Evolutionary conservation across 1,284 basidiomycete species (phyloP), one percentile per base, ranked within the genome.

Genomic region (Entoloma clypeatum): DNA sequence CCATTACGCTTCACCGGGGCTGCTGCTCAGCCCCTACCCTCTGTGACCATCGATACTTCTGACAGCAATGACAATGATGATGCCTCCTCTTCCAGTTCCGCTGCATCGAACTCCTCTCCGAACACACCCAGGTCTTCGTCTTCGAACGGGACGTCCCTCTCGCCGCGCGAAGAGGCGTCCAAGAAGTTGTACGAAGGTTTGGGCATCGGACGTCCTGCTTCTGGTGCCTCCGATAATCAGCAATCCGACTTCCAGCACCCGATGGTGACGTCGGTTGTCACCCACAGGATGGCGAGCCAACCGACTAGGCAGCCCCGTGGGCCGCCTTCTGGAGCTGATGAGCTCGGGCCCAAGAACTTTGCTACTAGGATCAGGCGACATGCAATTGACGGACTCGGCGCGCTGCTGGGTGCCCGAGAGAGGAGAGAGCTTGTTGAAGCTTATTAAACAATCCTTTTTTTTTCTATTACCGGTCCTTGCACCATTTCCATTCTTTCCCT

Each of bases 271-370:
- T 45, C 55, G 30, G 54, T 60, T 56, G 56, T 52, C 32, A 65
- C 58, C 60, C 71, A 78, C 68, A 76, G 78, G 65, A 60, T 80
- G 64, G 69, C 71, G 46, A 82, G 79, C 60, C 76, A 80, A 56
- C 81, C 86, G 34, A 71, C 80, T 37, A 81, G 90, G 63, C 90
- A 92, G 70, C 90, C 90, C 49, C 77, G 78, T 45, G 90, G 90
- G 50, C 90, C 90, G 43, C 90, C 90, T 40, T 86, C 86, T 18
- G 86, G 85, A 58, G 77, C 80, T 44, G 87, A 91, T 55, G 90
- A 92, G 60, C 76, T 93, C 29, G 82, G 83, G n/a, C 79, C 84
- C 34, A 86, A 86, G 72, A 93, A 93, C 66, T 93, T 93, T 67
- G 89, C 90, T 11, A 79, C 79, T 16, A 77, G 87, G 53, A 82